Percentiles rank a stretch among this genome's conserved stretches.
Conservation (phyloP, 768 basidiomycete species). For the Daedaleopsis nitida region DNA sequence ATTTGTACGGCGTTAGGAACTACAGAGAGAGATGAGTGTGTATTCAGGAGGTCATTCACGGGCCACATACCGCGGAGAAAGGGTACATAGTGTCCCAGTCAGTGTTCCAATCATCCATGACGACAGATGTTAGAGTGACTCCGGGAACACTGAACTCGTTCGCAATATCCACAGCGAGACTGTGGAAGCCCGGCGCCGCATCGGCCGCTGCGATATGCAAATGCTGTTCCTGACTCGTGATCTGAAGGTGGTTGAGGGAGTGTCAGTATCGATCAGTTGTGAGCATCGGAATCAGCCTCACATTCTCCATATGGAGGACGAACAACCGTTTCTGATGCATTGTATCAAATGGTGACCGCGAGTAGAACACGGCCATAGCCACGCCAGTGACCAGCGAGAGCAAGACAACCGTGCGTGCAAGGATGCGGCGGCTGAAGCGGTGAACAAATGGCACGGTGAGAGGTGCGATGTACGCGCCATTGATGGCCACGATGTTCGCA, state of each 20-base stretch:
- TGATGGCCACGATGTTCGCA: slow-evolving; percentile 67
- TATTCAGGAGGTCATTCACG: background rate
- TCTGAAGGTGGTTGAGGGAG: slow-evolving; percentile 39
- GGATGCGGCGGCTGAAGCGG: slow-evolving; percentile 53
- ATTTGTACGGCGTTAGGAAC: slow-evolving; percentile 86
- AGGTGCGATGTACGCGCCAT: slow-evolving; percentile 61
- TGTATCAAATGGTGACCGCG: slow-evolving; percentile 67
- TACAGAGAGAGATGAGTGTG: slow-evolving; percentile 31
- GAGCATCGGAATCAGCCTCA: slow-evolving; percentile 37
- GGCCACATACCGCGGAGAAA: slow-evolving; percentile 62
- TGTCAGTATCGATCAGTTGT: slow-evolving; percentile 1
- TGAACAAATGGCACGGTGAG: slow-evolving; percentile 72
- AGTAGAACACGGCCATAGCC: slow-evolving; percentile 62
- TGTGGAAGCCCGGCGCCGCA: slow-evolving; percentile 72
- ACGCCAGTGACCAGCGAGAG: slow-evolving; percentile 49
- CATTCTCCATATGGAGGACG: slow-evolving; percentile 84
- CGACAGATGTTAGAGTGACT: slow-evolving; percentile 43
- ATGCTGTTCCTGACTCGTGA: slow-evolving; percentile 69
- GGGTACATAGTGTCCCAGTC: slow-evolving; percentile 91
- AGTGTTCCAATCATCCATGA: slow-evolving; percentile 74
- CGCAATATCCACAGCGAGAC: slow-evolving; percentile 63
- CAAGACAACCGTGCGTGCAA: slow-evolving; percentile 44
- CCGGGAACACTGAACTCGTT: slow-evolving; percentile 54
- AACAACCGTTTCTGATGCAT: slow-evolving; percentile 90
- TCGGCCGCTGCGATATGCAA: slow-evolving; percentile 85